Evolutionary conservation across 495 filamentous ascomycete genomes (phyloP).

Genomic region (Neurospora sp.): DNA sequence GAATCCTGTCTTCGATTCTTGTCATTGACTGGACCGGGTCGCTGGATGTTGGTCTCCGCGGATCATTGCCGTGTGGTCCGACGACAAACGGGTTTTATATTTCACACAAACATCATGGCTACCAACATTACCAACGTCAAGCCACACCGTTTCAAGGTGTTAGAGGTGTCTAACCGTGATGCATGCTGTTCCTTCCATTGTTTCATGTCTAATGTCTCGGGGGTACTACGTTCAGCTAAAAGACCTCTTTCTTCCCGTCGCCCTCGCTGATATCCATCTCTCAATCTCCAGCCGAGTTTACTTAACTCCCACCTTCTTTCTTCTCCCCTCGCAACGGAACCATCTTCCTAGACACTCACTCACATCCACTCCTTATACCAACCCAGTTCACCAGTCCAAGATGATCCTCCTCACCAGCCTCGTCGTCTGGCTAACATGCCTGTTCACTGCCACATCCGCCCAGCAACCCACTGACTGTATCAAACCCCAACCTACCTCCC

Average conservation of each 20-base stretch:
- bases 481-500: not conserved
- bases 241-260: not conserved
- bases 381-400: not conserved
- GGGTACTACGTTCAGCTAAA: not conserved
- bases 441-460: not conserved
- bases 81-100: not conserved
- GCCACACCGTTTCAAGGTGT: not conserved
- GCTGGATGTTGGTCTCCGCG: not conserved
- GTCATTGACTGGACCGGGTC: not conserved
- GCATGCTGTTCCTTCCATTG: not conserved
- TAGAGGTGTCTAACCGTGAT: not conserved
- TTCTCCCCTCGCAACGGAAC: not conserved
- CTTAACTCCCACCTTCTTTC: not conserved
- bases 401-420: not conserved
- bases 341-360: not conserved
- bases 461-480: not conserved
- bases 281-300: not conserved
- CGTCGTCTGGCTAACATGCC: not conserved
- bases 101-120: not conserved
- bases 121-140: not conserved
- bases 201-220: not conserved
- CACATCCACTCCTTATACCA: not conserved
- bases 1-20: not conserved
- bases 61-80: not conserved
- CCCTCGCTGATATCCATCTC: not conserved